Evolutionary conservation across 2,329 filamentous ascomycete genomes (phyloP).

Genomic region (Claviceps africana): DNA sequence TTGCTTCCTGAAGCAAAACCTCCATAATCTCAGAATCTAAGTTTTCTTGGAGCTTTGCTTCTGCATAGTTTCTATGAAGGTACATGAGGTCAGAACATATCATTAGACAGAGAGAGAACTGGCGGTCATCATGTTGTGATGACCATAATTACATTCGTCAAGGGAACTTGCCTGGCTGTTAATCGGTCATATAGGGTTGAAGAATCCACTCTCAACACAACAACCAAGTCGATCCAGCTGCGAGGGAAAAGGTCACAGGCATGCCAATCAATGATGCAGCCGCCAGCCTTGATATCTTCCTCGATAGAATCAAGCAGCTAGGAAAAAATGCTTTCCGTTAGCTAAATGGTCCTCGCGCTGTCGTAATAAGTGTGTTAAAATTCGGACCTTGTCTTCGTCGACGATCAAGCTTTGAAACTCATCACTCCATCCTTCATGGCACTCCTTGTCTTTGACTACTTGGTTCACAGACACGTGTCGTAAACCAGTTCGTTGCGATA

Average conservation of each 20-base stretch:
- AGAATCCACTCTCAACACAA: slow-evolving; percentile 75
- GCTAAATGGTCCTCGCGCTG: slow-evolving; percentile 4
- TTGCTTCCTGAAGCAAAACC: slow-evolving; percentile 78
- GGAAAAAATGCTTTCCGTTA: slow-evolving; percentile 1
- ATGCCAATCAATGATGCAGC: slow-evolving; percentile 93
- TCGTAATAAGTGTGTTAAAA: neutral
- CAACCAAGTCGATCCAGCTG: slow-evolving; percentile 87
- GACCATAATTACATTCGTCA: neutral
- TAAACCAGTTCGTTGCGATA: slow-evolving; percentile 63
- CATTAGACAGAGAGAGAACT: too few species aligned
- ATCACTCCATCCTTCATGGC: slow-evolving; percentile 78
- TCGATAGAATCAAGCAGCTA: slow-evolving; percentile 82
- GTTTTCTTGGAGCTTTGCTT: slow-evolving; percentile 87
- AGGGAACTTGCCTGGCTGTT: slow-evolving; percentile 43
- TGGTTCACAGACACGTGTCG: slow-evolving; percentile 81
- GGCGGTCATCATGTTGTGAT: too few species aligned
- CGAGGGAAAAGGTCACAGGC: slow-evolving; percentile 90
- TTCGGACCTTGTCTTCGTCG: slow-evolving; percentile 78
- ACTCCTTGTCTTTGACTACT: slow-evolving; percentile 75
- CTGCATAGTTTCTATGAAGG: slow-evolving; percentile 54
- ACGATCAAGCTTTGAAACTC: slow-evolving; percentile 82
- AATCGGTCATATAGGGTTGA: slow-evolving; percentile 74
- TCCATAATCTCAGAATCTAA: slow-evolving; percentile 97
- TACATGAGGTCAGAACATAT: neutral
- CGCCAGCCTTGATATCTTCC: slow-evolving; percentile 61